Base-by-base conservation (phyloP, 1,139 yeast species). In the Saccharomyces pastorianus region DNA sequence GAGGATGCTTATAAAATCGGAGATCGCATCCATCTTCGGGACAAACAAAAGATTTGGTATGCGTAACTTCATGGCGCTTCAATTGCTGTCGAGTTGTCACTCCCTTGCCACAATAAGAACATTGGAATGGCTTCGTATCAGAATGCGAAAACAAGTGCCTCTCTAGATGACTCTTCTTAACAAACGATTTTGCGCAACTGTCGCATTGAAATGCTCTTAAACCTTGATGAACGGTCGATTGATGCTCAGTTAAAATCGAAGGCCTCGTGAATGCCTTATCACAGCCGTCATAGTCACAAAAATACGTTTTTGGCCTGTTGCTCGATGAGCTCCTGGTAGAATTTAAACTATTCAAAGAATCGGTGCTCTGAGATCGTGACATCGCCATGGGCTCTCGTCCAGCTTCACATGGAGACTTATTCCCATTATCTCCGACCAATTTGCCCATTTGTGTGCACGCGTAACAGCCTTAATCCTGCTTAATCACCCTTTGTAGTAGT, bases 11-110 rank as follows among this genome's bases (percentile, higher is more conserved):
- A 64, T 84, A 81, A 64, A 89, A 91, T 0, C 83, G 72, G 62
- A 83, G 88, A 0, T 63, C 60, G 66, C 99, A 93, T 4, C 74
- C 80, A 34, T 78, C 82, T 60, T 77, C 75, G 1, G 78, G 72
- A 66, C 97, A 90, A 52, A 66, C 63, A 64, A 83, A 85, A 0
- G 91, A 81, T 60, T 84, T 84, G 4, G 83, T 80, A 68, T 90
- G 97, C 11, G 95, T 84, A 27, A 80, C 75, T 59, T 76, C 91
- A 67, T 93, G 99, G 54, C 96, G 77, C 60, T 80, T 81, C 59
- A 90, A 73, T 67, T 91, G 98, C 71, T 93, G 99, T 50, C 71
- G 71, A 0, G 96, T 80, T 58, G 85, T 85, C 55, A 88, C 86
- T 1, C 96, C 96, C 67, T 89, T 89, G 1, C 85, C 85, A 68